Conservation (phyloP, 78 protist species). For the Blattamonas nauphoetae region DNA sequence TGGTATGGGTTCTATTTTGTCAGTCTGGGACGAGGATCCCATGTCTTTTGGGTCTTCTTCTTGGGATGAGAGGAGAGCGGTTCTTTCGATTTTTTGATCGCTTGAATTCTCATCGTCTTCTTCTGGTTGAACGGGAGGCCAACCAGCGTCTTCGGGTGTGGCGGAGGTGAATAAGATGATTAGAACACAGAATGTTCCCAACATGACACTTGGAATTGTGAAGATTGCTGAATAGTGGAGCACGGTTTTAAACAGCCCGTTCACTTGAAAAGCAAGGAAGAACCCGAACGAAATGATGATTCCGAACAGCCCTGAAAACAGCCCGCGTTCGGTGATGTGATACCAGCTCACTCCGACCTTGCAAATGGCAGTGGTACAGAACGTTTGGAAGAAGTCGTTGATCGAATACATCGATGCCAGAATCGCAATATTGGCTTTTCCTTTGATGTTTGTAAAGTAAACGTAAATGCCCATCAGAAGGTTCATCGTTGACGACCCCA, state of each 20-base stretch:
- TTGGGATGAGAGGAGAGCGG: not conserved
- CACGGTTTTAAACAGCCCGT: not conserved
- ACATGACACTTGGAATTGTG: not conserved
- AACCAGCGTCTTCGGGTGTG: constrained; percentile 25
- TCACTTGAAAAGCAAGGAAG: constrained; percentile 29
- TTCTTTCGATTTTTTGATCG: not conserved
- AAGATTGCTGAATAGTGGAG: not conserved
- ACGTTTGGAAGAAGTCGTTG: constrained; percentile 34
- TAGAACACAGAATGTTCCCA: not conserved
- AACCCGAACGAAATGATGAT: constrained; percentile 31
- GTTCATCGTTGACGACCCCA: constrained; percentile 18
- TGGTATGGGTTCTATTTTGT: no score
- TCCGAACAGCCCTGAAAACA: constrained; percentile 28
- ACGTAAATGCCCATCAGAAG: not conserved
- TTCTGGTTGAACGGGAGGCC: not conserved
- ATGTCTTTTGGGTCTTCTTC: not conserved
- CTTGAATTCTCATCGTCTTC: not conserved
- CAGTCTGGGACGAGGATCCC: not conserved
- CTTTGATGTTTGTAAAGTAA: not conserved
- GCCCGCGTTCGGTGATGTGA: constrained; percentile 26
- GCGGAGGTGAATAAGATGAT: not conserved
- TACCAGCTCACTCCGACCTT: constrained; percentile 34
- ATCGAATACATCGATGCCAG: not conserved
- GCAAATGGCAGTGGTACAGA: constrained; percentile 8
- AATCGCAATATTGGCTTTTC: not conserved